These are phyloP conservation scores for Cercospora sojina DNA, from an alignment of 2,329 filamentous ascomycete genomes.

Conservation along the genomic window DNA sequence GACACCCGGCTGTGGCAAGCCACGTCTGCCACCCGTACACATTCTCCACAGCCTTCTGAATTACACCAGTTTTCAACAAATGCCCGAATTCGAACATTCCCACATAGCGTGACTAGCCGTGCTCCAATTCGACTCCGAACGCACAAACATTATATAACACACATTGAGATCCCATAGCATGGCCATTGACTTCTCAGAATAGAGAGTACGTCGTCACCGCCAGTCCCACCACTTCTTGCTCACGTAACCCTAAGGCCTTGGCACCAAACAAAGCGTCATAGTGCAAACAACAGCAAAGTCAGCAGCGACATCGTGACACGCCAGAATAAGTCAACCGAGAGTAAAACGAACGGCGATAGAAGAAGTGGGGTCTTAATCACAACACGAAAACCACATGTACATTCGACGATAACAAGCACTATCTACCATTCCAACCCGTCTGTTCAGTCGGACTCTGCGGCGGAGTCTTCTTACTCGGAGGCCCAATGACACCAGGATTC, in stretches of 20 bases:
- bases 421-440: conserved; percentile 34
- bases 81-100: background rate
- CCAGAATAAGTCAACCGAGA: background rate
- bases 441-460: conserved; percentile 27
- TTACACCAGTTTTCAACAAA: background rate
- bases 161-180: background rate
- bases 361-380: background rate
- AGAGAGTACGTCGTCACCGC: background rate
- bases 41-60: too few relatives aligned
- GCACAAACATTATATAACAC: background rate
- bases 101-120: background rate
- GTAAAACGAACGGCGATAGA: background rate
- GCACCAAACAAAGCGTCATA: background rate
- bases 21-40: too few relatives aligned
- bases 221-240: conserved; percentile 2
- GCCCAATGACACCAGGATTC: conserved; percentile 31
- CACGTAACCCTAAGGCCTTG: conserved; percentile 9
- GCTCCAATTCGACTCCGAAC: background rate
- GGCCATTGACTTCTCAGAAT: background rate
- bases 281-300: background rate
- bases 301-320: background rate
- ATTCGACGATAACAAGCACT: conserved; percentile 22
- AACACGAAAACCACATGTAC: conserved; percentile 23
- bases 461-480: conserved; percentile 26
- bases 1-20: too few relatives aligned